phyloP scores from a whole-genome alignment of 208 protist species.

The Trypanosoma boissoni region DNA sequence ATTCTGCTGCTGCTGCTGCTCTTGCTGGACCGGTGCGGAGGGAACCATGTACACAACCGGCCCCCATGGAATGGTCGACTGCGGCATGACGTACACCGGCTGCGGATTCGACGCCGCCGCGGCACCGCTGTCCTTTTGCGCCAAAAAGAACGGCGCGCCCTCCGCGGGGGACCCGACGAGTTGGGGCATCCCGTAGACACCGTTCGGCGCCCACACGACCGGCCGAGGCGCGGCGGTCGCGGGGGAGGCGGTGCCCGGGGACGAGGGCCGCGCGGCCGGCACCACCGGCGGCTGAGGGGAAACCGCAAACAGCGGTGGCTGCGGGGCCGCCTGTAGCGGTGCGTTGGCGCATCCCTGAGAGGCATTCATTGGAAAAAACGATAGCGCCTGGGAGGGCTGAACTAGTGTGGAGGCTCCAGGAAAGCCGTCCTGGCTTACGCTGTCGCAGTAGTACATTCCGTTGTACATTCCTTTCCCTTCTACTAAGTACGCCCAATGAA shows the following conservation, averaged over 20 bases:
- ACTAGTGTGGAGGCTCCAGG: too few relatives aligned
- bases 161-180: too few relatives aligned
- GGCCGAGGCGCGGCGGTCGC: too few relatives aligned
- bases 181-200: neutral
- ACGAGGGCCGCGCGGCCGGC: neutral
- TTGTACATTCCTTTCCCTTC: neutral
- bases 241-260: too few relatives aligned
- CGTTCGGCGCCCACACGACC: neutral
- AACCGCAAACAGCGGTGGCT: too few relatives aligned
- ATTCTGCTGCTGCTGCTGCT: neutral
- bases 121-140: neutral
- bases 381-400: too few relatives aligned
- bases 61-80: neutral
- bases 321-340: too few relatives aligned
- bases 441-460: neutral
- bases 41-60: neutral
- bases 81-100: neutral
- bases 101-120: too few relatives aligned
- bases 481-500: neutral
- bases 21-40: neutral
- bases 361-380: too few relatives aligned
- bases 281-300: neutral
- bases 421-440: neutral
- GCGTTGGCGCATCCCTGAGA: too few relatives aligned
- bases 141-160: too few relatives aligned